phyloP scores from a whole-genome alignment of 805 yeast genomes.

The Candida montana region DNA sequence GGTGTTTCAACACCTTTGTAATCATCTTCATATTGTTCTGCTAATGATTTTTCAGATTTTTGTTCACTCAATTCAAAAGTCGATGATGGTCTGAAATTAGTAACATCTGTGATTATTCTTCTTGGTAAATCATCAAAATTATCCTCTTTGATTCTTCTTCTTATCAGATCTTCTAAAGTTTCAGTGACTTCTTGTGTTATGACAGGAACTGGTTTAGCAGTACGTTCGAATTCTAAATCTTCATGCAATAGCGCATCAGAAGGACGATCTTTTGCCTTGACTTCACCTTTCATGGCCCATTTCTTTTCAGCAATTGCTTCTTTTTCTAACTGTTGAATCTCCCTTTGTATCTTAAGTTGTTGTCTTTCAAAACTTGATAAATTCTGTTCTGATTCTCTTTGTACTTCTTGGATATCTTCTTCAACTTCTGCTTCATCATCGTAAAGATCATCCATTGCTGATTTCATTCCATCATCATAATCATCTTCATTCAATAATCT shows the following conservation, averaged over 20 bases:
- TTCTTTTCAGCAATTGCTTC: constrained; percentile 87
- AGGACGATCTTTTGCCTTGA: constrained; percentile 74
- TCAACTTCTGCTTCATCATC: constrained; percentile 43
- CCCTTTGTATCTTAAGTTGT: constrained; percentile 68
- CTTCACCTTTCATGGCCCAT: constrained; percentile 96
- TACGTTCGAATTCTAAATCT: constrained; percentile 84
- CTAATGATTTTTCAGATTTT: constrained; percentile 82
- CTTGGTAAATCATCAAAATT: constrained; percentile 84
- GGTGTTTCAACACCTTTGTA: constrained; percentile 44
- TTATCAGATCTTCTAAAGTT: constrained; percentile 80
- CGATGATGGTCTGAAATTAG: constrained; percentile 51
- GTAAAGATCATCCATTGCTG: constrained; percentile 36
- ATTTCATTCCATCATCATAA: constrained; percentile 52
- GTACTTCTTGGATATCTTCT: constrained; percentile 31
- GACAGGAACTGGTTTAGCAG: constrained; percentile 93
- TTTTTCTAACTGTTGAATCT: constrained; percentile 73
- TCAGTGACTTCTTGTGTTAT: constrained; percentile 87
- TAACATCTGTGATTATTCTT: constrained; percentile 60
- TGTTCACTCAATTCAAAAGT: constrained; percentile 70
- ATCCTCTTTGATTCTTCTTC: constrained; percentile 67
- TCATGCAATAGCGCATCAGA: constrained; percentile 78
- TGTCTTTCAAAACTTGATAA: constrained; percentile 80
- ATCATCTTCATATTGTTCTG: constrained; percentile 89
- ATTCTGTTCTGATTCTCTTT: constrained; percentile 25
- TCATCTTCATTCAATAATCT: constrained; percentile 56